Evolutionary conservation across 805 yeast genomes (phyloP), one percentile per base, ranked within the genome.

Genomic region (Pichia kluyveri): DNA sequence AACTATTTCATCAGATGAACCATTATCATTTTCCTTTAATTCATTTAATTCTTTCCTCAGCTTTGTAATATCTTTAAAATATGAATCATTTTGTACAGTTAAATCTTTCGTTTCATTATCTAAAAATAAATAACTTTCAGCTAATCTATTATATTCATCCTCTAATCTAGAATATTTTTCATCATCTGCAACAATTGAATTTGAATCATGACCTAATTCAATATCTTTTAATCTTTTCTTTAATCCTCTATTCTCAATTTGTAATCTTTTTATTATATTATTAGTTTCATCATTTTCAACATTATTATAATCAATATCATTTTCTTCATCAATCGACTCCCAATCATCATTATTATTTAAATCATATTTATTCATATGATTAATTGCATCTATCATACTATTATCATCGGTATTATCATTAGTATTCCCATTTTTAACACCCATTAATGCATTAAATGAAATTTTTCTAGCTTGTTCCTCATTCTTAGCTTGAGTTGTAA

Each of bases 371-470:
- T 30, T 23, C 26, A 23, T 45, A 30, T 41, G 44, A 18, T 38
- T 40, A 12, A 43, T 14, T 15, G 41, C 9, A 40, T 39, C n/a
- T 23, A 6, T 4, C n/a, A 38, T 12, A 2, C 9, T 34, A 34
- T 34, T 34, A 14, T 19, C 23, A 19, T 19, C 23, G 4, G 5
- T 17, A n/a, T 11, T 19, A 37, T 9, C 5, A n/a, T 23, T 23
- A 5, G 4, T 5, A 26, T 26, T 26, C 7, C 15, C 8, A 27
- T 28, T 19, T 26, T 30, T 28, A 14, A 41, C 18, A 18, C 55
- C 55, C 10, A 45, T 48, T 7, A 62, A 47, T 1, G 62, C 56
- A 38, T 50, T 57, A 5, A 62, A 50, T 1, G 67, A 60, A 5
- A 56, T 11, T 32, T 63, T 50, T 12, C 49, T 46, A 9, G 47